Base-by-base conservation (phyloP, 768 basidiomycete species). In the Boletus fagicola region DNA sequence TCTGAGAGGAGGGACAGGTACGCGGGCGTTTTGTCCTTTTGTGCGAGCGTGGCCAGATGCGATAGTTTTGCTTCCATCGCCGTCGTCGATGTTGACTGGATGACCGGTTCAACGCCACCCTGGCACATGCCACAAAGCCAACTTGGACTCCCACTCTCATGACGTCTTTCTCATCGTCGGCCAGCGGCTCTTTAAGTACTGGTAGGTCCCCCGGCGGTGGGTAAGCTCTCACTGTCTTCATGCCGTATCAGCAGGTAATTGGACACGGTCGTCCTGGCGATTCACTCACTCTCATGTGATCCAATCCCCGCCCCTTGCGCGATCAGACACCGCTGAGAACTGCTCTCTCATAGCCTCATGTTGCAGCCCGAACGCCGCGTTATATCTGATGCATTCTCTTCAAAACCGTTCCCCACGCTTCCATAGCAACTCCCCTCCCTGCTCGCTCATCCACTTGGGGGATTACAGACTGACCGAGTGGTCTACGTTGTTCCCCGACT, bases 1-100 rank as follows among this genome's bases (percentile, higher is more conserved):
- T 86, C 82, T 35, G 83, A 79, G 51, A 94, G 81, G 36, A 92
- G 79, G 18, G 86, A 73, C 42, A 86, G 78, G 65, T 87, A 92
- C 5, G 85, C 88, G 9, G 86, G 78, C 0, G 84, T 90, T 66
- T 92, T 93, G 76, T 95, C 92, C 66, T 92, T 94, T 74, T 94
- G 93, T 50, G 75, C 78, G 63, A 92, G 82, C 24, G 81, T 61
- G 1, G 82, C 76, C 53, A 86, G 78, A 60, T 88, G 84, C 2
- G 81, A 69, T 40, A 93, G 80, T 70, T 81, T 87, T 53, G 70
- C 69, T 45, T 92, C 87, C 89, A 91, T 90, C 42, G 63, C 4
- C 10, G 15, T 49, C 10, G 57, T 58, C 28, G 28, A n/a, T 18
- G 52, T 15, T 15, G 26, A 13, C 16, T 13, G 0, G 46, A 22